Conservation (phyloP, 495 filamentous ascomycete species). For the Aspergillus leporis region DNA sequence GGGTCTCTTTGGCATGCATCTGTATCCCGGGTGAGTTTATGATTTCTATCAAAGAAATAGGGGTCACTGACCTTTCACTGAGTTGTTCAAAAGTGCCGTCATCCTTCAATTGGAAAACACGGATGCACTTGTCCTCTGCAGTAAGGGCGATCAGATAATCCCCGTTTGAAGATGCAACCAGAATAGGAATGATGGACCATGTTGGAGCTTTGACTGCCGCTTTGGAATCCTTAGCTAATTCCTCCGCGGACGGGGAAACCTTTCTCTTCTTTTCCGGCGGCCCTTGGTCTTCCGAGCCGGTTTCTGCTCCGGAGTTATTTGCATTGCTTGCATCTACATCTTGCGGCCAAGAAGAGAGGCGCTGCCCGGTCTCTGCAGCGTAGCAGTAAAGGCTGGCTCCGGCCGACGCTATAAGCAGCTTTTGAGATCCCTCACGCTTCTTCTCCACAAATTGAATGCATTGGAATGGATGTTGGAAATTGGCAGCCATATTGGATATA, state of each 20-base stretch:
- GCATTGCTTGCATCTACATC: slow-evolving; percentile 29
- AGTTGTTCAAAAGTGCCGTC: slow-evolving; percentile 63
- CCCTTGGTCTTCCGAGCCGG: slow-evolving; percentile 32
- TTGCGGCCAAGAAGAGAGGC: slow-evolving; percentile 53
- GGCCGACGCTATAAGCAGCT: slow-evolving; percentile 55
- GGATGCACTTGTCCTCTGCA: slow-evolving; percentile 84
- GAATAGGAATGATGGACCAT: slow-evolving; percentile 53
- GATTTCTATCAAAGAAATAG: background rate
- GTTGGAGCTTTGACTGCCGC: slow-evolving; percentile 28
- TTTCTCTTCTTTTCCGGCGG: slow-evolving; percentile 56
- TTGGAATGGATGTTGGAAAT: slow-evolving; percentile 54
- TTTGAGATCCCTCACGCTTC: slow-evolving; percentile 23
- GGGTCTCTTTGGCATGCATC: slow-evolving; percentile 86
- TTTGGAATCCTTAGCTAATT: slow-evolving; percentile 22
- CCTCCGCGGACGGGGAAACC: slow-evolving; percentile 32
- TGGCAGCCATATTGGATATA: slow-evolving; percentile 25
- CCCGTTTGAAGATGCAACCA: slow-evolving; percentile 59
- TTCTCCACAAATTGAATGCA: slow-evolving; percentile 48
- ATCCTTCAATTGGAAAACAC: slow-evolving; percentile 69
- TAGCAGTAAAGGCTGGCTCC: slow-evolving; percentile 57
- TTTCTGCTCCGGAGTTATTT: slow-evolving; percentile 17
- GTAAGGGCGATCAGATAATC: slow-evolving; percentile 75
- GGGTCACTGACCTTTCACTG: slow-evolving; percentile 63
- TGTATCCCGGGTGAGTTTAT: slow-evolving; percentile 35
- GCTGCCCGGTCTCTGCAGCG: slow-evolving; percentile 39